Percentiles rank a stretch among this genome's conserved stretches.
These are phyloP conservation scores for Fraxinus xanthoxyloides DNA, from an alignment of 305 asterid species.

Conservation along the genomic window DNA sequence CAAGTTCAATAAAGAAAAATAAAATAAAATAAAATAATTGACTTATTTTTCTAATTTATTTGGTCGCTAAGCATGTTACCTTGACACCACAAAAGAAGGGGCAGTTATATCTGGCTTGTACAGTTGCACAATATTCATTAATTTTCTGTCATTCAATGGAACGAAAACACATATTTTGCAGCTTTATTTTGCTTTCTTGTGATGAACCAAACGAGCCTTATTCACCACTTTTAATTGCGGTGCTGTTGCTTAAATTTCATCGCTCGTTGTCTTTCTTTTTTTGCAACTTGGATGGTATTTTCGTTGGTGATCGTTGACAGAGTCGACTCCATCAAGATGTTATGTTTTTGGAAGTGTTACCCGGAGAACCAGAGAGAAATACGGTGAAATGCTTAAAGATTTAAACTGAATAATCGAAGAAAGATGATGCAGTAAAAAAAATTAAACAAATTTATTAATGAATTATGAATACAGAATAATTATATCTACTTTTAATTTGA, in stretches of 20 bases:
- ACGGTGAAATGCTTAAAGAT: not conserved
- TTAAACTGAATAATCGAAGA: not conserved
- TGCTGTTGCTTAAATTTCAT: not conserved
- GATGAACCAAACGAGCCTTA: slow-evolving; percentile 1
- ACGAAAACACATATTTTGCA: not conserved
- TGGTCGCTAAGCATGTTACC: not conserved
- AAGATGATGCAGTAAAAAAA: not conserved
- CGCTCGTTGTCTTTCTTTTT: not conserved
- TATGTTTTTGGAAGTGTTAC: not conserved
- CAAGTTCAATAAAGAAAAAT: no score
- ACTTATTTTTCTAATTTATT: not conserved
- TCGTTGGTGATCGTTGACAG: not conserved
- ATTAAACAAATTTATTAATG: not conserved
- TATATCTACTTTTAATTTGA: not conserved
- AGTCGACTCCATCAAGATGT: not conserved
- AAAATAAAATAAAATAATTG: not conserved
- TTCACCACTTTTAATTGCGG: slow-evolving; percentile 13
- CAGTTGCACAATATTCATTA: slow-evolving; percentile 12
- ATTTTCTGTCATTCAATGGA: slow-evolving; percentile 1
- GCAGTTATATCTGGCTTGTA: not conserved
- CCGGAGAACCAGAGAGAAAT: not conserved
- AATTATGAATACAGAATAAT: not conserved
- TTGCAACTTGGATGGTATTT: not conserved
- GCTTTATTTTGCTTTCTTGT: not conserved
- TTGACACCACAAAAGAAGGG: slow-evolving; percentile 1